Evolutionary conservation across 441 rosid genomes (phyloP).

Genomic region (Aquilaria agallochum): DNA sequence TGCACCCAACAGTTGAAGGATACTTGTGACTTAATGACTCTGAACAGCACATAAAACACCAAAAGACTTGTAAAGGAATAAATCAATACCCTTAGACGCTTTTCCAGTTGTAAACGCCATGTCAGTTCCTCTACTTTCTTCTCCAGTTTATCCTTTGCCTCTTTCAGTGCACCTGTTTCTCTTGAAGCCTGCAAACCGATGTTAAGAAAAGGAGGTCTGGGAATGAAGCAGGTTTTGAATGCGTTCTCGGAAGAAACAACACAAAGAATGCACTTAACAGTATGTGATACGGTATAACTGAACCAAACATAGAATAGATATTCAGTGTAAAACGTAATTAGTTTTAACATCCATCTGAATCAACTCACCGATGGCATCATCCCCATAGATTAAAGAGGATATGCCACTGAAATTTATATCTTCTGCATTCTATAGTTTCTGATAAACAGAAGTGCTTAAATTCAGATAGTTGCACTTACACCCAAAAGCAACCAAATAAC

Average conservation of each 20-base stretch:
- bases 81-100: slow-evolving; percentile 73
- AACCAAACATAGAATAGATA: too few relatives aligned
- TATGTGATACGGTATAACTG: too few relatives aligned
- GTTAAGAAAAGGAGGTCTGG: slow-evolving; percentile 8
- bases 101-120: slow-evolving; percentile 93
- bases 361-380: too few relatives aligned
- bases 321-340: too few relatives aligned
- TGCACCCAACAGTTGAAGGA: slow-evolving; percentile 28
- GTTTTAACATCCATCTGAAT: too few relatives aligned
- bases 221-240: slow-evolving; percentile 10
- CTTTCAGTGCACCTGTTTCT: slow-evolving; percentile 98
- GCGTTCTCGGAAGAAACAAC: slow-evolving; percentile 1
- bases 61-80: neutral
- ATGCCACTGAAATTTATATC: too few relatives aligned
- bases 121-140: slow-evolving; percentile 96
- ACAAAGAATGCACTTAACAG: neutral
- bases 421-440: too few relatives aligned
- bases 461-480: too few relatives aligned
- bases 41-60: slow-evolving; percentile 8
- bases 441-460: too few relatives aligned
- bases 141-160: slow-evolving; percentile 98
- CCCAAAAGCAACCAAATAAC: too few relatives aligned
- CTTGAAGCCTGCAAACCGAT: slow-evolving; percentile 68
- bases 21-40: slow-evolving; percentile 21
- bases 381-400: too few relatives aligned